These are phyloP conservation scores for Fusarium concolor DNA, from an alignment of 2,329 filamentous ascomycete genomes.

Conservation along the genomic window DNA sequence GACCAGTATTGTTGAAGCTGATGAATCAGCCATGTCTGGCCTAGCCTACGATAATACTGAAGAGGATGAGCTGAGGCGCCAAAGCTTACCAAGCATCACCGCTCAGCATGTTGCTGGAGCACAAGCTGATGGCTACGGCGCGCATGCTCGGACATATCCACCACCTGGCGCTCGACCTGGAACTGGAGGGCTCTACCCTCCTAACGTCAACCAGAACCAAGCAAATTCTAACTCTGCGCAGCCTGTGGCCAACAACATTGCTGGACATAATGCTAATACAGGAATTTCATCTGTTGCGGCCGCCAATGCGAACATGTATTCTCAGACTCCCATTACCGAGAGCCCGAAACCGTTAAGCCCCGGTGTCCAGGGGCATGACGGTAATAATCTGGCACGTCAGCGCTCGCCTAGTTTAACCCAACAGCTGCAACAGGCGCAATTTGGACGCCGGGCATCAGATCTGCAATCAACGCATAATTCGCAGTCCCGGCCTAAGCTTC, in stretches of 20 bases:
- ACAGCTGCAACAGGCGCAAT: slow-evolving; percentile 72
- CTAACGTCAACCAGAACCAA: slow-evolving; percentile 67
- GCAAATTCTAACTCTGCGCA: slow-evolving; percentile 67
- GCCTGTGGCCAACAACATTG: slow-evolving; percentile 58
- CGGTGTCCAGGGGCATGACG: slow-evolving; percentile 65
- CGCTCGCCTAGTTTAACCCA: slow-evolving; percentile 74
- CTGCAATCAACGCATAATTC: slow-evolving; percentile 64
- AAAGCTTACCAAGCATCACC: slow-evolving; percentile 81
- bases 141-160: slow-evolving; percentile 83
- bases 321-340: slow-evolving; percentile 81
- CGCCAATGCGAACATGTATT: slow-evolving; percentile 71
- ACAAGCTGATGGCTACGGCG: slow-evolving; percentile 61
- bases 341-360: slow-evolving; percentile 87
- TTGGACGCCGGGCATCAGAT: slow-evolving; percentile 66
- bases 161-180: slow-evolving; percentile 68
- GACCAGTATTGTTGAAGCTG: slow-evolving; percentile 60
- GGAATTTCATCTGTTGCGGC: slow-evolving; percentile 62
- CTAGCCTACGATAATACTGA: slow-evolving; percentile 67
- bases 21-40: slow-evolving; percentile 69
- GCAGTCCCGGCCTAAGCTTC: slow-evolving; percentile 55
- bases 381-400: slow-evolving; percentile 63
- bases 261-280: slow-evolving; percentile 60
- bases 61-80: slow-evolving; percentile 72
- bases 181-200: slow-evolving; percentile 70
- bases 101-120: slow-evolving; percentile 72